Evolutionary conservation across 495 filamentous ascomycete genomes (phyloP), one percentile per base, ranked within the genome.

Genomic region (Apodospora peruviana): DNA sequence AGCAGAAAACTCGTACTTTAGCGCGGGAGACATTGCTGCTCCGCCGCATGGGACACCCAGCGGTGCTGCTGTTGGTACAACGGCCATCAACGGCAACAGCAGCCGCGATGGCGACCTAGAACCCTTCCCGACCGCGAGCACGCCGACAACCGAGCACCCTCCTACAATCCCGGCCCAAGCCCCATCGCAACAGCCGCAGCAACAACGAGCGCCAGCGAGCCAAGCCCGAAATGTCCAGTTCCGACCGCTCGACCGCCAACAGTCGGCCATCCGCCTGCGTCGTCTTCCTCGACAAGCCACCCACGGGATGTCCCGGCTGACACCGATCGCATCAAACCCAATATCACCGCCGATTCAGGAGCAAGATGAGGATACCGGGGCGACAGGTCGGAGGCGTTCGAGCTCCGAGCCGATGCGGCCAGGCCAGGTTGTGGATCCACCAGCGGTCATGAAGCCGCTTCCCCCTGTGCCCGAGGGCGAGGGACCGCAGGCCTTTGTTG

Each of bases 191-290:
- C 7, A 32, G 7, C 27, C 27, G 14, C 27, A 7, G 27, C 27
- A 32, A 14, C 27, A 14, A 20, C 4, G 4, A 0, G 25, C 43
- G 5, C 53, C 49, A 16, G 22, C 49, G 8, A 51, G 27, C 3
- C 42, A 18, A 32, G 49, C 49, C 2, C 52, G 34, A 12, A 19
- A 35, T 14, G 46, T 43, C 5, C 35, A 37, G 24, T 46, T 50
- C 47, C 47, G 41, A 22, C 29, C 47, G 1, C 27, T 50, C 2
- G 39, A 51, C 34, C 47, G 47, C 37, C 41, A 55, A 21, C 38
- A 40, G 19, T 55, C 52, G 2, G 52, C 43, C 9, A 50, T 55
- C 43, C 27, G 52, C 2, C 21, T 55, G n/a, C 52, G 52, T 16
- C 52, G 52, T 12, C 47, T 55, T 27, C 45, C 34, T 17, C 19